These are phyloP conservation scores for Blastobotrys proliferans DNA, from an alignment of 1,139 yeast genomes.

Conservation along the genomic window DNA sequence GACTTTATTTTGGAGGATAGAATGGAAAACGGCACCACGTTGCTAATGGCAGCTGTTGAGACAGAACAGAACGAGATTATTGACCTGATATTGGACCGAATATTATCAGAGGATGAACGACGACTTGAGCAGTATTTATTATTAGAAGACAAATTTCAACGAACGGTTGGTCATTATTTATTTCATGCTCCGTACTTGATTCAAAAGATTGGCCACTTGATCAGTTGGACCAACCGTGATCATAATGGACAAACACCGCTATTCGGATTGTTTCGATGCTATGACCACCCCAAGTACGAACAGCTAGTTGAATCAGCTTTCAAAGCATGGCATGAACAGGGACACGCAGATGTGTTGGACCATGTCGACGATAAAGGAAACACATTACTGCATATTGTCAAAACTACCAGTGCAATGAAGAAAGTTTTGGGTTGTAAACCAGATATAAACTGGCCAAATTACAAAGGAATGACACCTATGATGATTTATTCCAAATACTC, in stretches of 20 bases:
- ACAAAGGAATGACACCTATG: conserved; percentile 61
- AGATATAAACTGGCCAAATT: conserved; percentile 63
- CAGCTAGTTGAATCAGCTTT: conserved; percentile 48
- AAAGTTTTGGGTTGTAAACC: conserved; percentile 41
- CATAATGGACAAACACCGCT: conserved; percentile 72
- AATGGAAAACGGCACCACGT: conserved; percentile 49
- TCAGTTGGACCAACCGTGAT: conserved; percentile 74
- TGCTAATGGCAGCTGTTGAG: conserved; percentile 59
- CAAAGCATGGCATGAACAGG: conserved; percentile 34
- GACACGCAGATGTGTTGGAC: conserved; percentile 34
- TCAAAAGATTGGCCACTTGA: conserved; percentile 48
- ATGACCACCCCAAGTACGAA: conserved; percentile 68
- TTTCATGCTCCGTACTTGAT: conserved; percentile 57
- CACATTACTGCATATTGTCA: conserved; percentile 67
- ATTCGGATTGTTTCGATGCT: conserved; percentile 70
- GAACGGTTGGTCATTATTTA: conserved; percentile 72
- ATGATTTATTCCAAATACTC: conserved; percentile 69
- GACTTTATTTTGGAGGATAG: conserved; percentile 67
- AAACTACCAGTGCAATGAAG: conserved; percentile 38
- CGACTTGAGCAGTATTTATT: conserved; percentile 46
- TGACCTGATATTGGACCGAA: conserved; percentile 44
- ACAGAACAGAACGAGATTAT: conserved; percentile 50
- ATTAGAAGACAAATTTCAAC: conserved; percentile 44
- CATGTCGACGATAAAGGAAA: conserved; percentile 76
- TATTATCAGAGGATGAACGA: conserved; percentile 44